Evolutionary conservation across 306 rosid genomes (phyloP).

Genomic region (Acacia acuminata): DNA sequence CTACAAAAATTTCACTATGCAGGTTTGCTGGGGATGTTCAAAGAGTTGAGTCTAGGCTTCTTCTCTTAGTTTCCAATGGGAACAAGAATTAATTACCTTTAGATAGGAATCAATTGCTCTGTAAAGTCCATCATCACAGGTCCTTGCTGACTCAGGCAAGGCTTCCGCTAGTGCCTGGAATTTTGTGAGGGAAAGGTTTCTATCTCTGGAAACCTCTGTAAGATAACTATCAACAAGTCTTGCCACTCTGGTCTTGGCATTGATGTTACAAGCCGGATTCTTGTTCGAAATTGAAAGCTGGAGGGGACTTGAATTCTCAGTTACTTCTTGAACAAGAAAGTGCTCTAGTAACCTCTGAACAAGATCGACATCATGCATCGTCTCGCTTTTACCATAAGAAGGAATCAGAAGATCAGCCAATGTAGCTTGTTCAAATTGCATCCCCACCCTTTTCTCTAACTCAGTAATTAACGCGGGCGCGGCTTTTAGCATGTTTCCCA

Average conservation of each 20-base stretch:
- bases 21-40: constrained; percentile 8
- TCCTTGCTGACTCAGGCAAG: constrained; percentile 90
- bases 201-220: constrained; percentile 90
- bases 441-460: constrained; percentile 91
- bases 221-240: constrained; percentile 96
- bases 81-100: constrained; percentile 55
- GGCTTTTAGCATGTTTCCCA: constrained; percentile 89
- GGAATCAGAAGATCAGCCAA: constrained; percentile 81
- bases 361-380: constrained; percentile 86
- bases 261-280: constrained; percentile 46
- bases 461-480: constrained; percentile 88
- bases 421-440: constrained; percentile 97
- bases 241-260: constrained; percentile 93
- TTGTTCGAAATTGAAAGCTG: constrained; percentile 64
- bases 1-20: not conserved
- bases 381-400: constrained; percentile 62
- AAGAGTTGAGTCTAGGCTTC: constrained; percentile 1
- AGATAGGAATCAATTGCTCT: constrained; percentile 97
- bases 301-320: constrained; percentile 72
- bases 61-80: not conserved
- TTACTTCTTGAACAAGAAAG: constrained; percentile 92
- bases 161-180: constrained; percentile 99
- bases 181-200: constrained; percentile 91
- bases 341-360: constrained; percentile 93
- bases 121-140: constrained; percentile 94